phyloP scores from a whole-genome alignment of 1,284 basidiomycete genomes.

The Lentinula novae-zelandiae region DNA sequence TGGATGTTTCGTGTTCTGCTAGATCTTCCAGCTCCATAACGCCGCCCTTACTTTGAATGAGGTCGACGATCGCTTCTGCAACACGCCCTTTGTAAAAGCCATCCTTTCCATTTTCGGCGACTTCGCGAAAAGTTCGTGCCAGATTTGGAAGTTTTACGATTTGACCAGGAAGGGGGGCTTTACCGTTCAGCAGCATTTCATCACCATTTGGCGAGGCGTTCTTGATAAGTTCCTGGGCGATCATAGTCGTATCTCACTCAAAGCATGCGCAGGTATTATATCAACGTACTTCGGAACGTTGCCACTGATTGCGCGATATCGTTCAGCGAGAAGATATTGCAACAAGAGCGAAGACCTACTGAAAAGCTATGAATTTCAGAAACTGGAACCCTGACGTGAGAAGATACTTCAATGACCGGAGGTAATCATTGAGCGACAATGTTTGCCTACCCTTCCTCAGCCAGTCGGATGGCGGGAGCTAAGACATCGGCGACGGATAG shows the following conservation, averaged over 20 bases:
- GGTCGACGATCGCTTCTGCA: constrained; percentile 86
- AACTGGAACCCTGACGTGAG: constrained; percentile 58
- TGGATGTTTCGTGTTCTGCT: constrained; percentile 70
- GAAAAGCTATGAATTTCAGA: constrained; percentile 70
- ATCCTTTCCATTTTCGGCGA: constrained; percentile 80
- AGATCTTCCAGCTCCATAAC: constrained; percentile 90
- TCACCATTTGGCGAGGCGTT: constrained; percentile 77
- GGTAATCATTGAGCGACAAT: neutral
- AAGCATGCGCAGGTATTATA: neutral
- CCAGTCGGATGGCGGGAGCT: constrained; percentile 80
- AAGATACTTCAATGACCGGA: neutral
- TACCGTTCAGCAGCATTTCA: constrained; percentile 84
- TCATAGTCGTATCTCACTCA: neutral
- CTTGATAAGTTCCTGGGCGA: constrained; percentile 56
- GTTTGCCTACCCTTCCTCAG: constrained; percentile 72
- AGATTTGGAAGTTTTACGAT: constrained; percentile 78
- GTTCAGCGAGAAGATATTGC: neutral
- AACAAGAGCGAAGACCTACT: constrained; percentile 35
- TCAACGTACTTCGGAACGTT: constrained; percentile 52
- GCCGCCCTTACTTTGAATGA: constrained; percentile 81
- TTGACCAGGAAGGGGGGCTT: constrained; percentile 76
- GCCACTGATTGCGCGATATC: constrained; percentile 51
- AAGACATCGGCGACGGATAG: constrained; percentile 80
- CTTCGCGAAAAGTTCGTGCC: constrained; percentile 77
- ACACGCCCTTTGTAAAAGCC: constrained; percentile 92